Evolutionary conservation across 495 filamentous ascomycete genomes (phyloP), one percentile per base, ranked within the genome.

Genomic region (Aspergillus conjunctus): DNA sequence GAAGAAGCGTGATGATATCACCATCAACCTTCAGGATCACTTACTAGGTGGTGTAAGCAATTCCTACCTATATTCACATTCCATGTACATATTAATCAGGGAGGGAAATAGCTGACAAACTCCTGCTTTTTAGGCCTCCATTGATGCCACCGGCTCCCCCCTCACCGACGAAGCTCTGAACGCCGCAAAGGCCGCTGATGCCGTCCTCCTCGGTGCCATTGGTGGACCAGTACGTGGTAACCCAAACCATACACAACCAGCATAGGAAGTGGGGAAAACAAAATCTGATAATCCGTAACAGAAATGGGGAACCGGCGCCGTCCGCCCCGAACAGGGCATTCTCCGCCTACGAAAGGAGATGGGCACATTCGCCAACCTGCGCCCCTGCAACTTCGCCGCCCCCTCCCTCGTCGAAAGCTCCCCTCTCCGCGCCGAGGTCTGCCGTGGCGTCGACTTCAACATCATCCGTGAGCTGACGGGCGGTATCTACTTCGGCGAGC

Each of bases 401-500:
- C 90, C 93, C 56, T 84, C 87, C 32, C 90, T 98, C 48, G 86
- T 96, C 76, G 86, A 92, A 43, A 83, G 79, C 77, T 97, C 93
- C 11, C 94, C 94, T 0, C 86, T 98, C 51, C 96, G 95, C 74
- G 88, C 89, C 51, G 83, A 88, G 6, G 82, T 98, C 49, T 95
- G 91, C 83, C 83, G 86, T 52, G 93, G 90, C 64, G 91, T 89
- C 65, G 87, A 98, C 83, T 94, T 98, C 80, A 93, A 88, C 78
- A 88, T 98, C 72, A 87, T 98, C 63, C 91, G 94, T 52, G 94
- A 98, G 77, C 77, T 98, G 37, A 98, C 94, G 0, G 91, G 91
- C 22, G 94, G 94, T 33, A 93, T 98, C 73, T 98, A 98, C 81
- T 98, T 98, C 70, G 94, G 94, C 34, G 92, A 94, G 50, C 86